phyloP scores from a whole-genome alignment of 306 rosid species.

The Vigna nakashimae region DNA sequence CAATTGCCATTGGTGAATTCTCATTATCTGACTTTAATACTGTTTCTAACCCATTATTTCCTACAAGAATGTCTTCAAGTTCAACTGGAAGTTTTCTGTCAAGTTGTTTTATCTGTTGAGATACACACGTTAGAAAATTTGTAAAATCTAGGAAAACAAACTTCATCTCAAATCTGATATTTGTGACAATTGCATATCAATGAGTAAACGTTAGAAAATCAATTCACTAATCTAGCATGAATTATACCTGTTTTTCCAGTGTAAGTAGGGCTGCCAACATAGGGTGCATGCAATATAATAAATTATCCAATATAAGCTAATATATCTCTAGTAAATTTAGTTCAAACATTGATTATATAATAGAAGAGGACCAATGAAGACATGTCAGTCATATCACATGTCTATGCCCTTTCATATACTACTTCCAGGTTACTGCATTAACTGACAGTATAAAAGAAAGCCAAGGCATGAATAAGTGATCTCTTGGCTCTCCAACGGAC shows the following conservation, averaged over 20 bases:
- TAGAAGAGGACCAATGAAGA: neutral
- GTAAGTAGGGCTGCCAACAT: conserved; percentile 21
- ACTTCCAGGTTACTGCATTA: conserved; percentile 14
- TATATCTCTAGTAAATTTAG: conserved; percentile 7
- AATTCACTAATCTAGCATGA: conserved; percentile 27
- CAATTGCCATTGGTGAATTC: conserved; percentile 21
- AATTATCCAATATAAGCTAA: conserved; percentile 14
- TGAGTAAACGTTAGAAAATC: conserved; percentile 34
- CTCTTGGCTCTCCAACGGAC: conserved; percentile 11
- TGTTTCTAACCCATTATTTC: conserved; percentile 49
- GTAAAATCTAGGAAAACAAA: conserved; percentile 35
- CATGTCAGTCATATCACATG: conserved; percentile 18
- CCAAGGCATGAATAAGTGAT: conserved; percentile 18
- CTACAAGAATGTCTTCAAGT: conserved; percentile 62
- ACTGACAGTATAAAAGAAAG: conserved; percentile 22
- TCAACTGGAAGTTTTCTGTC: conserved; percentile 64
- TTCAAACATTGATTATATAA: conserved; percentile 19
- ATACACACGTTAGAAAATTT: conserved; percentile 41
- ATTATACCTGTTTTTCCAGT: conserved; percentile 11
- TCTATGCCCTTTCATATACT: conserved; percentile 1
- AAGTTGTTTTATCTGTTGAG: conserved; percentile 67
- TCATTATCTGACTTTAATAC: conserved; percentile 35
- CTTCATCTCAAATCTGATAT: conserved; percentile 25
- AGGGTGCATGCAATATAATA: conserved; percentile 16
- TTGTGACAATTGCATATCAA: conserved; percentile 33